Percentiles rank a stretch among this genome's conserved stretches.
Conservation (phyloP, 306 rosid genomes). For the Phaseolus lunatus region DNA sequence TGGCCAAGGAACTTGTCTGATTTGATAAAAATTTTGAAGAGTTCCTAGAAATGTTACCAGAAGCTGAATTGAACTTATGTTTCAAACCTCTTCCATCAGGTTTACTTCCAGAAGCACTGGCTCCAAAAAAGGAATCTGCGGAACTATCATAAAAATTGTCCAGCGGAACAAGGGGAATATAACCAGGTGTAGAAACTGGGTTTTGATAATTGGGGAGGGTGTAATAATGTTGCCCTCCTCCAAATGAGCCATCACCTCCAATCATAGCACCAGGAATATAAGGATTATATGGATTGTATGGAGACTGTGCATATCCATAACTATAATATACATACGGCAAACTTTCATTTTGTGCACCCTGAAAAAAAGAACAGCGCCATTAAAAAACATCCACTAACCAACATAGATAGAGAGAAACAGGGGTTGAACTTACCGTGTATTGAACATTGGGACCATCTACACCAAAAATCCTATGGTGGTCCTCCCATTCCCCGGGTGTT, state of each 20-base stretch:
- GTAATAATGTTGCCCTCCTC: conserved; percentile 76
- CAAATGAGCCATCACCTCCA: conserved; percentile 76
- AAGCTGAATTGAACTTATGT: conserved; percentile 63
- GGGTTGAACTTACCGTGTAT: conserved; percentile 60
- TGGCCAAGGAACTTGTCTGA: conserved; percentile 67
- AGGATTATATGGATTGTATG: conserved; percentile 96
- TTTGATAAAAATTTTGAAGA: conserved; percentile 58
- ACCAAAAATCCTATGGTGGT: conserved; percentile 79
- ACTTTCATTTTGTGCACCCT: conserved; percentile 92
- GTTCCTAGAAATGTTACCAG: conserved; percentile 70
- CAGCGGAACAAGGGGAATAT: conserved; percentile 75
- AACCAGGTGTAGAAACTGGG: conserved; percentile 70
- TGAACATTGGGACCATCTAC: conserved; percentile 79
- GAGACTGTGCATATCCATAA: conserved; percentile 97
- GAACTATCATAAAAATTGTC: conserved; percentile 66
- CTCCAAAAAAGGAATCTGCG: conserved; percentile 58
- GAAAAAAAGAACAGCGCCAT: conserved; percentile 24
- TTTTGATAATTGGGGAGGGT: conserved; percentile 70
- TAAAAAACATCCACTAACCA: conserved; percentile 23
- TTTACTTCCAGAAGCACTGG: conserved; percentile 64
- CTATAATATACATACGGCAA: conserved; percentile 81
- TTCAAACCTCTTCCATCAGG: conserved; percentile 73
- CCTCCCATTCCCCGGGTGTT: conserved; percentile 94
- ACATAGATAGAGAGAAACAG: conserved; percentile 4
- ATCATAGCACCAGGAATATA: conserved; percentile 94